Conservation (phyloP, 176 grass and related monocot species). For the Miscanthus lutarioriparius region DNA sequence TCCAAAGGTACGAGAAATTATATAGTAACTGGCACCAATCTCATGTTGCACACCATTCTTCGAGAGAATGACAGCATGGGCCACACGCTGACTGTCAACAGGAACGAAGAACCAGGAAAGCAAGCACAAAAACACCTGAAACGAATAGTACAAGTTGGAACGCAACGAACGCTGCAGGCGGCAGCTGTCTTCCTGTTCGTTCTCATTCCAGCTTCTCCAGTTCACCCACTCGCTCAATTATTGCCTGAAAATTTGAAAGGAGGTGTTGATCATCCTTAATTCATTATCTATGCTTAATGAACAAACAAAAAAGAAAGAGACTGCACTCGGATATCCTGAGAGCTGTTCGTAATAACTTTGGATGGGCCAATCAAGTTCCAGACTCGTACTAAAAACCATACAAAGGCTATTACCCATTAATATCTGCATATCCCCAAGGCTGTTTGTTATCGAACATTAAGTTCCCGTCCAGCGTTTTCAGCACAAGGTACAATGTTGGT, state of each 20-base stretch:
- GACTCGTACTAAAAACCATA: neutral
- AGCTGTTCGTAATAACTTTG: neutral
- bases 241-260: constrained; percentile 35
- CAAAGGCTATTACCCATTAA: neutral
- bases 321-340: neutral
- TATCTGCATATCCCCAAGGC: neutral
- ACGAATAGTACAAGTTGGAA: neutral
- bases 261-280: neutral
- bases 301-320: neutral
- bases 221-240: constrained; percentile 59
- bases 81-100: neutral
- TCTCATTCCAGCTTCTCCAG: constrained; percentile 54
- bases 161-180: neutral
- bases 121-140: neutral
- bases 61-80: neutral
- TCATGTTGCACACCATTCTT: neutral
- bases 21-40: neutral
- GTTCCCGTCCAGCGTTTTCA: neutral
- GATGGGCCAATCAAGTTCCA: neutral
- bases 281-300: neutral
- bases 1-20: neutral
- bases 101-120: neutral
- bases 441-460: neutral
- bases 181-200: neutral
- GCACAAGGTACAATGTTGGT: neutral